Base-by-base conservation (phyloP, 2,329 filamentous ascomycete genomes). In the Calonectria multiphialidica region DNA sequence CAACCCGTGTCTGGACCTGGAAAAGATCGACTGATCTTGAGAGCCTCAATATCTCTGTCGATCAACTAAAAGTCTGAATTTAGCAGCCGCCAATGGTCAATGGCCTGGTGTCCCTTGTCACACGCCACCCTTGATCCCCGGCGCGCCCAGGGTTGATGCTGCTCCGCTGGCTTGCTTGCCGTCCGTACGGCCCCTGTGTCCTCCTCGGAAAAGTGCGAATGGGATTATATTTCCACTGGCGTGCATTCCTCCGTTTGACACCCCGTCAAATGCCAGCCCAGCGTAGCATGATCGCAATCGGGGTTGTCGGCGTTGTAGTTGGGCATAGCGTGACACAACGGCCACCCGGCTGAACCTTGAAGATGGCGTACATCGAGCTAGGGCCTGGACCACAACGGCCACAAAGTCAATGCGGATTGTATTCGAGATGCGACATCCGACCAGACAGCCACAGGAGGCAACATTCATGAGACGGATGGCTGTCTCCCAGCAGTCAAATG, bases 1-100 rank as follows among this genome's bases (percentile, higher is more conserved):
- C 50, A 66, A 66, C 37, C 47, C 25, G 23, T 40, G 64, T 66
- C 64, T 66, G 23, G 50, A 42, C 64, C 50, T 57, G 64, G 64
- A 25, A 59, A 47, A 8, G 64, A 66, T 66, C 64, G 64, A 66
- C 64, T 45, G 47, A 55, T 66, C 37, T 66, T 23, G 47, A 57
- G 64, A 66, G 64, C 64, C 64, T 66, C 64, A 66, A 57, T 59
- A 23, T 35, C 64, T 44, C 28, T 42, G 47, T 66, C 50, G 64
- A 66, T 66, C 63, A 53, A 23, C 40, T 28, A 55, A 53, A 62
- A 30, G 57, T 30, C 16, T 55, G 45, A 57, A 47, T 30, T 40
- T 50, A 49, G 49, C 33, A 66, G 35, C 37, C 40, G 42, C 63
- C 47, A 66, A 44, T 55, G 33, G 63, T 15, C 35, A 40, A 21